Evolutionary conservation across 2,329 filamentous ascomycete species (phyloP).

Genomic region (Daldinia sp.): DNA sequence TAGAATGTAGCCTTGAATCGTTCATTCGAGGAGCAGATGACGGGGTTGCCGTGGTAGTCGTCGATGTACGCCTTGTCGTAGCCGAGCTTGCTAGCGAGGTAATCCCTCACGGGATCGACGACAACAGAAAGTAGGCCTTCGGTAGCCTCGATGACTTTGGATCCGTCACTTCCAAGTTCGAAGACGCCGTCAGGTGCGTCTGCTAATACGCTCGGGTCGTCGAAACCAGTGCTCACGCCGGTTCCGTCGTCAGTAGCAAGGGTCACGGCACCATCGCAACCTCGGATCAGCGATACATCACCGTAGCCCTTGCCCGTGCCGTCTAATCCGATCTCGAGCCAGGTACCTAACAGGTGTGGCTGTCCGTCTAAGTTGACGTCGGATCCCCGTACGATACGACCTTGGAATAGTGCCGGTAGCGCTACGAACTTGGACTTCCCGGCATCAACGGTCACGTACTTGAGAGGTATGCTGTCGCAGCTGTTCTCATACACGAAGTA

Average conservation of each 20-base stretch:
- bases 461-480: conserved; percentile 37
- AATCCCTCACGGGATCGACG: conserved; percentile 17
- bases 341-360: conserved; percentile 34
- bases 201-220: not conserved
- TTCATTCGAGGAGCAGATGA: conserved; percentile 33
- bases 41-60: conserved; percentile 41
- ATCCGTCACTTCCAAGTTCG: not conserved
- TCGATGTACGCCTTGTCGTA: conserved; percentile 37
- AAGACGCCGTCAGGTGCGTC: conserved; percentile 1
- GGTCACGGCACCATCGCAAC: conserved; percentile 38
- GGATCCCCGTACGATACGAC: conserved; percentile 39
- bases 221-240: conserved; percentile 29
- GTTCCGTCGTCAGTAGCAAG: conserved; percentile 25
- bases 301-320: conserved; percentile 20
- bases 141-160: conserved; percentile 3
- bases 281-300: conserved; percentile 42
- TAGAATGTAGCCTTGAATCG: conserved; percentile 38
- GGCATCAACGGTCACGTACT: conserved; percentile 26
- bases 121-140: conserved; percentile 17
- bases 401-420: conserved; percentile 35
- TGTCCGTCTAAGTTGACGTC: conserved; percentile 33
- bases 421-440: conserved; percentile 30
- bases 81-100: conserved; percentile 28
- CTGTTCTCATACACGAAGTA: conserved; percentile 42
- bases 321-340: conserved; percentile 39